These are phyloP conservation scores for Anacardium occidentale DNA, from an alignment of 345 rosid genomes.

Conservation along the genomic window DNA sequence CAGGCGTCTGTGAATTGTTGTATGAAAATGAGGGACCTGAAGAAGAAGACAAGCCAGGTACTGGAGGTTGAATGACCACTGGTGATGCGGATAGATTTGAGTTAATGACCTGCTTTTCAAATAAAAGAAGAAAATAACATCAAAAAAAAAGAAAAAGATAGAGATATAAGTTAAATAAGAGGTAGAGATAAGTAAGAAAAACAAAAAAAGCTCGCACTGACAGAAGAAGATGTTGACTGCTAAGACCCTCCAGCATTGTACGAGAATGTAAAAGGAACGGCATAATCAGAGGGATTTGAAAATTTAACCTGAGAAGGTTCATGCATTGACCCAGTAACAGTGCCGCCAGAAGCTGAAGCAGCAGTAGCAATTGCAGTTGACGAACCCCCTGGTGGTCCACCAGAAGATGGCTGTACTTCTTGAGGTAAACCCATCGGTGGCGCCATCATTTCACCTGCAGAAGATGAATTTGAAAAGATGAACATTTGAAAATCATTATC, in stretches of 20 bases:
- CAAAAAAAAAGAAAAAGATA: too few species aligned
- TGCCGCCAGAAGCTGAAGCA: conserved; percentile 14
- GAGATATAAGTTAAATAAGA: neutral
- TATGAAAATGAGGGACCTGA: conserved; percentile 21
- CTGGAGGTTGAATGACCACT: conserved; percentile 19
- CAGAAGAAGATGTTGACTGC: conserved; percentile 7
- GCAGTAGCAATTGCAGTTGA: conserved; percentile 12
- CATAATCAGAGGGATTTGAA: conserved; percentile 20
- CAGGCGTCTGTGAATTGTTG: conserved; percentile 22
- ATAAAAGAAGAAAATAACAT: too few species aligned
- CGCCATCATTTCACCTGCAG: conserved; percentile 23
- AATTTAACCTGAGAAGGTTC: conserved; percentile 26
- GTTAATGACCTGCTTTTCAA: conserved; percentile 23
- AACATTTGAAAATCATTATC: too few species aligned
- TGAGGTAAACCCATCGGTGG: conserved; percentile 28
- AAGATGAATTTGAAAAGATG: neutral
- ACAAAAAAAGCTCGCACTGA: conserved; percentile 13
- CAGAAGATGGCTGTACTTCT: conserved; percentile 23
- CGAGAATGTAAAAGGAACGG: conserved; percentile 29
- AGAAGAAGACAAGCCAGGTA: conserved; percentile 18
- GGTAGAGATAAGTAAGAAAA: conserved; percentile 1
- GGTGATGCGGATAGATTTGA: conserved; percentile 19
- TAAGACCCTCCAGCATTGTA: conserved; percentile 17
- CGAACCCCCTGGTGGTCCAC: conserved; percentile 10
- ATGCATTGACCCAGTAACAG: conserved; percentile 13